Evolutionary conservation across 2,329 filamentous ascomycete genomes (phyloP).

Genomic region (Epichloe sibirici): DNA sequence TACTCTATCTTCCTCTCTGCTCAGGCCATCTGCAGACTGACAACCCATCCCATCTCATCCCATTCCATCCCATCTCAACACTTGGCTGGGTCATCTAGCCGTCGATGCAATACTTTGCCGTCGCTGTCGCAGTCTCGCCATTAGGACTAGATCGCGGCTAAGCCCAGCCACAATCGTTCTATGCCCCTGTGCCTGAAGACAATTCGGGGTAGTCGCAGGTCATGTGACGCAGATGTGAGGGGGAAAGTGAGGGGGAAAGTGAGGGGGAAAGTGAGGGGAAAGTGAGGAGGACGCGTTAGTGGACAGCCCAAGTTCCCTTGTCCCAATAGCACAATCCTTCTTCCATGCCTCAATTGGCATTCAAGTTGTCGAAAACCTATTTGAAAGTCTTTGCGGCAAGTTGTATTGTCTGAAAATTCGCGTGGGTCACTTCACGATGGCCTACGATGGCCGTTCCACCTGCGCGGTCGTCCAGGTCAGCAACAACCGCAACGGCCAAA

Average conservation of each 20-base stretch:
- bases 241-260: conserved; percentile 22
- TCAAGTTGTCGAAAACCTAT: no score
- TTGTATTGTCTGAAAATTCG: background rate
- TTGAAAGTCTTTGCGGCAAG: background rate
- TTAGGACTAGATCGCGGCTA: background rate
- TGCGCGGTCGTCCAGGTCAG: background rate
- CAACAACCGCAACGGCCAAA: background rate
- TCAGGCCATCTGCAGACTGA: background rate
- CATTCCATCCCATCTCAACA: background rate
- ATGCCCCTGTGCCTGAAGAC: background rate
- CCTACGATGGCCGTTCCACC: background rate
- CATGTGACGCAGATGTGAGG: conserved; percentile 20
- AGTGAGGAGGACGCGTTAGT: conserved; percentile 6
- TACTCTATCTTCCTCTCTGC: background rate
- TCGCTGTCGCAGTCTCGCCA: background rate
- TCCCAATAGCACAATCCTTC: background rate
- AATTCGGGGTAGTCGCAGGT: conserved; percentile 13
- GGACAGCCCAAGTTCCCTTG: background rate
- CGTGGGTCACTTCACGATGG: background rate
- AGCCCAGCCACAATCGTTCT: background rate
- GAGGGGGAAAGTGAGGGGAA: conserved; percentile 19
- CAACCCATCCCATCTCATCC: background rate
- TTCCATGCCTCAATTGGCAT: background rate
- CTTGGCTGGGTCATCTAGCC: background rate
- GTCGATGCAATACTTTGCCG: background rate